These are phyloP conservation scores for Lineolata rhizophorae DNA, from an alignment of 495 filamentous ascomycete species.

Conservation along the genomic window DNA sequence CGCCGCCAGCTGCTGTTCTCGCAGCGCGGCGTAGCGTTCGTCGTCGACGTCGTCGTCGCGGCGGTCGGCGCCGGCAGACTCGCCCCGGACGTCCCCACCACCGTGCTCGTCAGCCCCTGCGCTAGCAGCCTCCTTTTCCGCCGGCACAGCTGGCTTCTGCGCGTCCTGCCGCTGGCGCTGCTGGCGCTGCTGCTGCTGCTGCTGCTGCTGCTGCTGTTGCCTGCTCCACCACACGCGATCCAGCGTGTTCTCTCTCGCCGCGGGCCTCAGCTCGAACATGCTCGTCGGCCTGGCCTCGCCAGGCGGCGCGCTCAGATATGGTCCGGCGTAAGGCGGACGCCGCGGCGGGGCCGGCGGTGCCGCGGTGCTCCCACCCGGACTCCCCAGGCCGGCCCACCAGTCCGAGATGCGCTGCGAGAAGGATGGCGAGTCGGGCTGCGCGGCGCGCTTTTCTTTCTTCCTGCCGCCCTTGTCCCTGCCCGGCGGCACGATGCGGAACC, in stretches of 20 bases:
- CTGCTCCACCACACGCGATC: too few relatives aligned
- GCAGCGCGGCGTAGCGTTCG: constrained; percentile 11
- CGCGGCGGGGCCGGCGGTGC: too few relatives aligned
- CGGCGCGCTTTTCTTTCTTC: neutral
- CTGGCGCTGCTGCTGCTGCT: constrained; percentile 1
- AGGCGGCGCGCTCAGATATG: neutral
- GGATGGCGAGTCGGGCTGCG: constrained; percentile 4
- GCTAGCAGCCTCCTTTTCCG: too few relatives aligned
- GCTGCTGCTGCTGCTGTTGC: too few relatives aligned
- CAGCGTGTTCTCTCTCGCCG: neutral
- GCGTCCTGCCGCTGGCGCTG: too few relatives aligned
- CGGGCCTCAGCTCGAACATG: constrained; percentile 4
- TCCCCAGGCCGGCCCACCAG: too few relatives aligned
- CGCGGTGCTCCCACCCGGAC: too few relatives aligned
- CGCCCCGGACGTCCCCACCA: constrained; percentile 9
- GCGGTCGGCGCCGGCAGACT: neutral
- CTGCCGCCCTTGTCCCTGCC: neutral
- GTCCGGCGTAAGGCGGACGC: neutral
- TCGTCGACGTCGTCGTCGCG: too few relatives aligned
- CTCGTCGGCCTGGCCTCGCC: neutral
- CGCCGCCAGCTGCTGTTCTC: constrained; percentile 10
- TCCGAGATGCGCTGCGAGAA: too few relatives aligned
- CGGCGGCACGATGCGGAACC: too few relatives aligned
- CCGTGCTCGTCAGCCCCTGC: constrained; percentile 1
- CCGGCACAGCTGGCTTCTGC: too few relatives aligned